A percentile compares a stretch with the other conserved stretches of the same genome.
These are phyloP conservation scores for Neospermospora avenae DNA, from an alignment of 2,329 filamentous ascomycete species.

Conservation along the genomic window DNA sequence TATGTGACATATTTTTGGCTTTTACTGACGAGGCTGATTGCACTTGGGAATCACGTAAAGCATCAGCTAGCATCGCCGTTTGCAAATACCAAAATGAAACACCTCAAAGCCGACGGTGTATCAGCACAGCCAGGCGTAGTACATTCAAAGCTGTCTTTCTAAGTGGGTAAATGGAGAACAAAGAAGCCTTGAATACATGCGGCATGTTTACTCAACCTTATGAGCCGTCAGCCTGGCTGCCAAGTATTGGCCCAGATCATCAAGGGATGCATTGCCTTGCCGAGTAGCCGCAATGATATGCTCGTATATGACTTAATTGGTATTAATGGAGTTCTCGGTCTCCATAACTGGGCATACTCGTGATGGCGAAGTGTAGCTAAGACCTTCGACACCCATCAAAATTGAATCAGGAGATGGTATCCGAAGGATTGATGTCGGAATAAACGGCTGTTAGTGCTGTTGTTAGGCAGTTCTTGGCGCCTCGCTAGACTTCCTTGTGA, in stretches of 20 bases:
- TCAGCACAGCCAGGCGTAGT: neutral
- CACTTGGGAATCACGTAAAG: neutral
- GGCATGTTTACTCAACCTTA: neutral
- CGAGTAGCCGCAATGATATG: neutral
- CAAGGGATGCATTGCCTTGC: neutral
- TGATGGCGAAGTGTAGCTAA: neutral
- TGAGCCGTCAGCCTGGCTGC: neutral
- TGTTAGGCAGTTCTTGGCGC: neutral
- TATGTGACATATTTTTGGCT: neutral
- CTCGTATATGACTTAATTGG: neutral
- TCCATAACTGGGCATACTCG: neutral
- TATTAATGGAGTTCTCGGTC: too few species aligned
- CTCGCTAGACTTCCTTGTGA: neutral
- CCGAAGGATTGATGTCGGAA: neutral
- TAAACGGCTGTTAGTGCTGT: neutral
- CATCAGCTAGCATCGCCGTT: neutral
- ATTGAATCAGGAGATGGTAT: too few species aligned
- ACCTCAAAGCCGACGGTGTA: neutral
- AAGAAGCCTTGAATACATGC: neutral
- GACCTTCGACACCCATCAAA: neutral
- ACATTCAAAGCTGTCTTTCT: neutral
- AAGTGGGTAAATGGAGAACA: neutral
- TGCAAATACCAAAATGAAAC: neutral
- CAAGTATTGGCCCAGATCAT: neutral
- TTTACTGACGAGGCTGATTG: constrained; percentile 3